Conservation (phyloP, 768 basidiomycete genomes). For the Lentinus tigrinus region DNA sequence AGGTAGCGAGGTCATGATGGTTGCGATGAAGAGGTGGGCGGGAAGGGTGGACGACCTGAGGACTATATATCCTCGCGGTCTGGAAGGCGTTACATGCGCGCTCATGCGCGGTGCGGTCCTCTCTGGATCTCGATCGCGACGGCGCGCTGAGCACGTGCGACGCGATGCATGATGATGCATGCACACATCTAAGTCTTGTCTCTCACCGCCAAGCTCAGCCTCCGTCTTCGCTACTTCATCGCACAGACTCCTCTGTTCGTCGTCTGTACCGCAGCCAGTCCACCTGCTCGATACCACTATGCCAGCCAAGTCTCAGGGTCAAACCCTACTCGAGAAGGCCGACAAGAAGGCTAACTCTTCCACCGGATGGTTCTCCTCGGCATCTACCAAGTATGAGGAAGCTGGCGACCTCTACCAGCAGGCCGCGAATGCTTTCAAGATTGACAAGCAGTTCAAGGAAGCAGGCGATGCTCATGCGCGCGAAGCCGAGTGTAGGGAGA, state of each 20-base stretch:
- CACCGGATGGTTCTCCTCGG: conserved; percentile 84
- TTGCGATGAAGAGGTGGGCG: neutral
- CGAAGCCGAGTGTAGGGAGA: conserved; percentile 93
- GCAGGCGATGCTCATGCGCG: conserved; percentile 90
- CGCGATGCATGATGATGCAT: conserved; percentile 3
- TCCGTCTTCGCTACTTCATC: neutral
- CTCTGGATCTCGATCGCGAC: conserved; percentile 16
- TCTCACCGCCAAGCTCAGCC: conserved; percentile 1
- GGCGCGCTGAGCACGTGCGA: conserved; percentile 15
- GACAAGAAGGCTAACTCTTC: conserved; percentile 90
- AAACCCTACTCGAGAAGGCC: conserved; percentile 78
- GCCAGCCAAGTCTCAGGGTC: conserved; percentile 77
- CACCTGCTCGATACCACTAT: conserved; percentile 32
- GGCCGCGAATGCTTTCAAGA: conserved; percentile 89
- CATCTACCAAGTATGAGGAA: conserved; percentile 86
- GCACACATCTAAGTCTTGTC: neutral
- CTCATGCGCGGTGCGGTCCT: neutral
- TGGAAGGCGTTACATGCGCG: conserved; percentile 12
- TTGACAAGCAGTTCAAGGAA: conserved; percentile 89
- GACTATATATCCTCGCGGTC: conserved; percentile 3
- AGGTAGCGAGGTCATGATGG: conserved; percentile 26
- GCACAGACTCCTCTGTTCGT: neutral
- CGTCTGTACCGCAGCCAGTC: neutral
- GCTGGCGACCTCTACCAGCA: conserved; percentile 94
- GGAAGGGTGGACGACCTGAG: neutral